Evolutionary conservation across 768 basidiomycete species (phyloP), one percentile per base, ranked within the genome.

Genomic region (Rhizopogon salebrosus): DNA sequence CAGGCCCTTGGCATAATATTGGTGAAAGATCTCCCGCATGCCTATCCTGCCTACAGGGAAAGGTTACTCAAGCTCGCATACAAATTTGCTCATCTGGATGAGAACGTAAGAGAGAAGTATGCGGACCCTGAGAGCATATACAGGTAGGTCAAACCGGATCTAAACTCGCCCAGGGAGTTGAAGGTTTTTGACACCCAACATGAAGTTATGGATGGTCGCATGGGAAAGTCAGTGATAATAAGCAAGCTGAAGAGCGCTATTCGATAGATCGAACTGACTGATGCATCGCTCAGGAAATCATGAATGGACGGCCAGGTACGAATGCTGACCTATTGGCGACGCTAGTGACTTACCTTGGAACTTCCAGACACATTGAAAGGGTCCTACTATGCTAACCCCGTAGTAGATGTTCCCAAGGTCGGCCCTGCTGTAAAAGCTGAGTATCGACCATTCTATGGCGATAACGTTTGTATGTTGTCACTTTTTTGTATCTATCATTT

Each of bases 191-290:
- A 43, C 48, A n/a, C 2, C 9, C 35, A 16, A 42, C 56, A 7
- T 46, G 20, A 46, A 89, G 87, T 65, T 98, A 94, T 68, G 95
- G 95, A n/a, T 98, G 95, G 95, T 91, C 88, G 40, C 91, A 95
- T 70, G 95, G 95, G 51, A 97, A 98, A 78, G 89, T 84, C 59
- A 48, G 64, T 56, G 14, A 27, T 9, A 22, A 27, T 9, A 16
- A 26, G 18, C 29, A 18, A 18, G 37, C 26, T 42, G 16, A 20
- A n/a, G 20, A 35, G 18, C 14, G 16, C 22, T 16, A 2, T 8
- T 31, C 20, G 14, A 34, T 14, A 10, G 18, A 46, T 2, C 35
- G 31, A 22, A 46, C 31, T 46, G 9, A 46, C 45, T 34, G 18
- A 45, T 45, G 1, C 8, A 8, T 31, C 18, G 1, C 31, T 31